Conservation (phyloP, 2,329 filamentous ascomycete genomes). For the Colletotrichum chrysophilum region DNA sequence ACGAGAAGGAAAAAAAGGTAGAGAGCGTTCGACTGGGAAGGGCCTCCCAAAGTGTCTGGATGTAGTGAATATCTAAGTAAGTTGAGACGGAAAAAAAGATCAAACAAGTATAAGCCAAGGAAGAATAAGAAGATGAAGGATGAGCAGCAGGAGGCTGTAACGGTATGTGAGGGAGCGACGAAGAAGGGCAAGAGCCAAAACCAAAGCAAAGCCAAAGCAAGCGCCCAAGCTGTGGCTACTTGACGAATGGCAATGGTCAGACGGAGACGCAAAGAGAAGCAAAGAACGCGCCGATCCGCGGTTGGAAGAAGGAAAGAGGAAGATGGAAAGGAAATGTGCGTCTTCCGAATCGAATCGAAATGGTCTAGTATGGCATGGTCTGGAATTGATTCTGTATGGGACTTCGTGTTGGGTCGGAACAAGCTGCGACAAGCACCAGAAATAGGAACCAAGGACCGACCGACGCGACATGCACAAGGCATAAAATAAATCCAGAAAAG, state of each 20-base stretch:
- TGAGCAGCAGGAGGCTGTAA: not conserved
- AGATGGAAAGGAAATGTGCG: not conserved
- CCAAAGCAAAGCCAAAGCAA: not conserved
- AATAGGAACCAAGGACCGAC: not conserved
- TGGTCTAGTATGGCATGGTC: not conserved
- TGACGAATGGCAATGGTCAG: not conserved
- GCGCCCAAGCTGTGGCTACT: not conserved
- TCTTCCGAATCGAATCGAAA: not conserved
- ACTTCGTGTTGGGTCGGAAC: not conserved
- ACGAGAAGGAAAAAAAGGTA: not conserved
- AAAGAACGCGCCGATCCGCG: conserved; percentile 8
- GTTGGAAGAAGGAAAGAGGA: not conserved
- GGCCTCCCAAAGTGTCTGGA: not conserved
- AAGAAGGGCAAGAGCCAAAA: conserved; percentile 4
- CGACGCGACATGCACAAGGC: conserved; percentile 1
- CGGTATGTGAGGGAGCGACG: conserved; percentile 2
- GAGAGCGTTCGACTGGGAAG: conserved; percentile 1
- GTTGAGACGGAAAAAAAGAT: not conserved
- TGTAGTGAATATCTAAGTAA: not conserved
- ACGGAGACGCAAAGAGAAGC: not conserved
- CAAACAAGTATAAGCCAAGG: not conserved
- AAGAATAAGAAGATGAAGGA: not conserved
- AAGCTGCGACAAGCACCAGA: not conserved
- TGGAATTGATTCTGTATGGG: not conserved
- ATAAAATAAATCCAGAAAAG: not conserved